Evolutionary conservation across 345 rosid genomes (phyloP).

Genomic region (Eucalyptus pauciflora): DNA sequence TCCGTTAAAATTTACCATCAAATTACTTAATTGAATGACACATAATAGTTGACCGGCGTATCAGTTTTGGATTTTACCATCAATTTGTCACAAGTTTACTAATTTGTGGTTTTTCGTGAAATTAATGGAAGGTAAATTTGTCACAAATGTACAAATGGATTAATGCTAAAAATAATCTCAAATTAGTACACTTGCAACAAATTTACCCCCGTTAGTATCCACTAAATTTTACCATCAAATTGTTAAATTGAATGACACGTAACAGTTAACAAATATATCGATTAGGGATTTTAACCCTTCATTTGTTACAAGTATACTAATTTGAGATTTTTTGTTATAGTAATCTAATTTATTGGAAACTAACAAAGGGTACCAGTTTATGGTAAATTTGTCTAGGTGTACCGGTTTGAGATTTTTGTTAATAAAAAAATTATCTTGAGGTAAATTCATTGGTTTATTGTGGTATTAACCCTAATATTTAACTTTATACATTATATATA

Average conservation of each 20-base stretch:
- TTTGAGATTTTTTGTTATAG: too few species aligned
- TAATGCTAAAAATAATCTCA: accelerated
- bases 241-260: accelerated
- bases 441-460: too few species aligned
- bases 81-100: accelerated
- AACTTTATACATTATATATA: too few species aligned
- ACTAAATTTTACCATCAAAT: too few species aligned
- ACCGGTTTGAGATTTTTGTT: accelerated
- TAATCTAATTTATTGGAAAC: accelerated
- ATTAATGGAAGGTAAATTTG: too few species aligned
- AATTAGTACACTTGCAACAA: accelerated
- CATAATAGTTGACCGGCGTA: accelerated
- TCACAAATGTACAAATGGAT: accelerated
- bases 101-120: accelerated
- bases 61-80: accelerated
- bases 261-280: accelerated
- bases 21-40: accelerated
- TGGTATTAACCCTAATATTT: too few species aligned
- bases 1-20: accelerated
- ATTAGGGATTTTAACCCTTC: accelerated
- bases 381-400: too few species aligned
- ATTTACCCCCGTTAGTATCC: accelerated
- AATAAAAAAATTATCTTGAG: too few species aligned
- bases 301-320: accelerated
- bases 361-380: accelerated